A percentile compares a stretch with the other conserved stretches of the same genome.
These are phyloP conservation scores for Apiospora saccharicola DNA, from an alignment of 2,329 filamentous ascomycete species.

Conservation along the genomic window DNA sequence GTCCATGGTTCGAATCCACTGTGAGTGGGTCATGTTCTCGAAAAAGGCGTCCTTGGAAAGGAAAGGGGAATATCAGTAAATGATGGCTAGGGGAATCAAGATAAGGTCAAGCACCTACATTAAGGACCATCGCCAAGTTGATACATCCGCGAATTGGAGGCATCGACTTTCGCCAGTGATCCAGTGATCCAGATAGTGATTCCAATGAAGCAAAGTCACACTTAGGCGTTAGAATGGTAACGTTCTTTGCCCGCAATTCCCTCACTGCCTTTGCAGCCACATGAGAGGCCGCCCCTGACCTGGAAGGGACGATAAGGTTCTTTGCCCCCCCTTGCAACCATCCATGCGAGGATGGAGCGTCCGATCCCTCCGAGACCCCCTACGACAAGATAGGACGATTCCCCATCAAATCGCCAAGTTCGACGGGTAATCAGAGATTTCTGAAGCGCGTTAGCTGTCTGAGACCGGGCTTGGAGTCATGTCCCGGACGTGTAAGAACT, in stretches of 20 bases:
- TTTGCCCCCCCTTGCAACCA: slow-evolving; percentile 58
- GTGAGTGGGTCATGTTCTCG: neutral
- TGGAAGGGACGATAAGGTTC: slow-evolving; percentile 56
- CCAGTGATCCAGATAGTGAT: slow-evolving; percentile 33
- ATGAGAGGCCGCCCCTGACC: slow-evolving; percentile 24
- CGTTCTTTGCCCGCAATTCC: neutral
- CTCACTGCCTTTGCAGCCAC: slow-evolving; percentile 35
- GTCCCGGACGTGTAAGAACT: neutral
- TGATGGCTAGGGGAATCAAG: neutral
- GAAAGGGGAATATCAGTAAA: neutral
- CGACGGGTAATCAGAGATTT: neutral
- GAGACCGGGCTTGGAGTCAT: neutral
- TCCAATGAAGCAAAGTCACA: slow-evolving; percentile 40
- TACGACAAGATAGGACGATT: slow-evolving; percentile 58
- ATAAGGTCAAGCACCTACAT: slow-evolving; percentile 35
- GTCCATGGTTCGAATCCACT: neutral
- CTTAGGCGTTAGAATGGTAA: slow-evolving; percentile 11
- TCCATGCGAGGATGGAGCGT: slow-evolving; percentile 55
- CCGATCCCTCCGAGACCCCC: slow-evolving; percentile 60
- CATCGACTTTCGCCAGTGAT: slow-evolving; percentile 17
- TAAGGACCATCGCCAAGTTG: slow-evolving; percentile 39
- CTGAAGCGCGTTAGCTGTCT: neutral
- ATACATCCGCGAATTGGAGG: slow-evolving; percentile 43
- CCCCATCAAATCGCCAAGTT: slow-evolving; percentile 25
- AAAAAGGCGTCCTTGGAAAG: slow-evolving; percentile 3